phyloP scores from a whole-genome alignment of 352 stramenopile genomes.

The Globisporangium solare region DNA sequence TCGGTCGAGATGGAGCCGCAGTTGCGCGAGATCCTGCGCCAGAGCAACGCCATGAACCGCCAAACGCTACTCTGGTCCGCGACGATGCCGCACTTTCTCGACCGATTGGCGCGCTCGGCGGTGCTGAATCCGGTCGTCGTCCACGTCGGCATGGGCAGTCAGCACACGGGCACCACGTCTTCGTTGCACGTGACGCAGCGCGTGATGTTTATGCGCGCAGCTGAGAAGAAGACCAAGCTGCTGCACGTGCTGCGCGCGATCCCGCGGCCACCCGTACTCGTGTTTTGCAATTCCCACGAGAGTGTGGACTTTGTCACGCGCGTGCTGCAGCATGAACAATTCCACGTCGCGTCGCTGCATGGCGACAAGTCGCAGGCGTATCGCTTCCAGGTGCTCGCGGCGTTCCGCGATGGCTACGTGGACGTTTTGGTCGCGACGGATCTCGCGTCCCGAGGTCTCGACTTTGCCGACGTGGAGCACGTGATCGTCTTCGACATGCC shows the following conservation, averaged over 20 bases:
- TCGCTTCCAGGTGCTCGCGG: slow-evolving; percentile 38
- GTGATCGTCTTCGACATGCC: slow-evolving; percentile 91
- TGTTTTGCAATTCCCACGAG: slow-evolving; percentile 97
- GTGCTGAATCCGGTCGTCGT: slow-evolving; percentile 92
- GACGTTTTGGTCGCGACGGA: slow-evolving; percentile 90
- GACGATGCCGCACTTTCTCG: slow-evolving; percentile 89
- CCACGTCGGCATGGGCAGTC: slow-evolving; percentile 67
- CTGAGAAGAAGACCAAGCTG: slow-evolving; percentile 38
- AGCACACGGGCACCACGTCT: slow-evolving; percentile 29
- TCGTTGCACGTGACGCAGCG: slow-evolving; percentile 89
- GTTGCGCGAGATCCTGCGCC: slow-evolving; percentile 91
- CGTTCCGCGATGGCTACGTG: slow-evolving; percentile 46
- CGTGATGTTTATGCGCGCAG: slow-evolving; percentile 51
- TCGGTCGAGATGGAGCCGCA: slow-evolving; percentile 90
- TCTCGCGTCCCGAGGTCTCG: slow-evolving; percentile 82
- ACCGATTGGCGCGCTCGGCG: slow-evolving; percentile 90
- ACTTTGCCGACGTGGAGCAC: slow-evolving; percentile 80
- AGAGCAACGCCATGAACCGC: slow-evolving; percentile 48
- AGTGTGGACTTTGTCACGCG: slow-evolving; percentile 90
- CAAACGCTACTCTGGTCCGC: slow-evolving; percentile 94
- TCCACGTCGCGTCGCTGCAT: slow-evolving; percentile 94
- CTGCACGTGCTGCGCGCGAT: slow-evolving; percentile 61
- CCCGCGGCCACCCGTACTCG: slow-evolving; percentile 89
- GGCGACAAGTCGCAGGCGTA: slow-evolving; percentile 80
- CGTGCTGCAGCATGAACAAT: slow-evolving; percentile 92